Conservation (phyloP, 257 asterid species). For the Solanum virginianum region DNA sequence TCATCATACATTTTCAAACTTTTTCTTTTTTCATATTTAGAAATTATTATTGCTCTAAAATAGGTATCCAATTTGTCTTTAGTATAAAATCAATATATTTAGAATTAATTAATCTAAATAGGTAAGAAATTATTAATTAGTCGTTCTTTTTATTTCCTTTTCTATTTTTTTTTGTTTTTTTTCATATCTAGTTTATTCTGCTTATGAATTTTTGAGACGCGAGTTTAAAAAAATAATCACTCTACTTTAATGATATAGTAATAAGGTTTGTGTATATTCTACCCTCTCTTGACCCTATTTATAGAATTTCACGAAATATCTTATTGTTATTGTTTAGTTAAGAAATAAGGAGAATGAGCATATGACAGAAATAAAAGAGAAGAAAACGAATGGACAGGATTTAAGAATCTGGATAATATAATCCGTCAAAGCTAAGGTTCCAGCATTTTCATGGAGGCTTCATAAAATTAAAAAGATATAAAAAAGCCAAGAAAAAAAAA, state of each 20-base stretch:
- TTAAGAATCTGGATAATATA: conserved; percentile 1
- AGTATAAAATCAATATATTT: background rate
- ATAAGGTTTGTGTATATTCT: too few relatives aligned
- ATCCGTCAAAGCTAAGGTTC: conserved; percentile 7
- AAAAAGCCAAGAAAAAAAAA: background rate
- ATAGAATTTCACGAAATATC: too few relatives aligned
- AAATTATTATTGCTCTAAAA: background rate
- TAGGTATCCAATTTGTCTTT: background rate
- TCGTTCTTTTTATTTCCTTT: too few relatives aligned
- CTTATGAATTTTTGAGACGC: too few relatives aligned
- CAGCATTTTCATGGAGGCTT: conserved; percentile 42
- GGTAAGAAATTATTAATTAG: too few relatives aligned
- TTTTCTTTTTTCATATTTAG: background rate
- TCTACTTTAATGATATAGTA: too few relatives aligned
- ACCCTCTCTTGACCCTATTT: too few relatives aligned
- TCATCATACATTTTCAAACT: background rate
- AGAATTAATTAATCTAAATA: background rate
- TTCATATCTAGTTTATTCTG: too few relatives aligned
- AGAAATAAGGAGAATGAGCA: background rate
- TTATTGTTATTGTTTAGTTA: background rate
- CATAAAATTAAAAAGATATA: conserved; percentile 12
- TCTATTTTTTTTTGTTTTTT: too few relatives aligned
- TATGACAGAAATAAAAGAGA: background rate
- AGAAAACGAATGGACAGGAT: conserved; percentile 34
- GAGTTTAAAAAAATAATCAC: too few relatives aligned